Percentiles rank a stretch among this genome's conserved stretches.
Evolutionary conservation across 2,329 filamentous ascomycete species (phyloP).

Genomic region (Trichoderma koningii): DNA sequence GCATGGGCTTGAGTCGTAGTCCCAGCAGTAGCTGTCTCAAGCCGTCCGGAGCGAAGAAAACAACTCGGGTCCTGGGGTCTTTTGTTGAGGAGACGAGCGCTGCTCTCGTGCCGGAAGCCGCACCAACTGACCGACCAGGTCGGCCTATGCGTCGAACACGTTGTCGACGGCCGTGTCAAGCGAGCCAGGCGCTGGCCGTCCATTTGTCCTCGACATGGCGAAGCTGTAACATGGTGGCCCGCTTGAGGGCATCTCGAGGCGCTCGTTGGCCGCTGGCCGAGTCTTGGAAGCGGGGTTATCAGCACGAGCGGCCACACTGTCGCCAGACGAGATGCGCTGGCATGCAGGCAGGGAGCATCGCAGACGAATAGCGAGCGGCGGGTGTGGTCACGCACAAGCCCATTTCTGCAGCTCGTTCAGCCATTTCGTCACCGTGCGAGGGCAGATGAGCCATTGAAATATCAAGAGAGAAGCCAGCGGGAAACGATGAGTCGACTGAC

Average conservation of each 20-base stretch:
- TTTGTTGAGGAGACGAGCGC: conserved; percentile 3
- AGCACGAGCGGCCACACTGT: conserved; percentile 23
- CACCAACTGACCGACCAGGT: conserved; percentile 22
- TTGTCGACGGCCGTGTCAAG: conserved; percentile 21
- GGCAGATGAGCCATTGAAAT: conserved; percentile 20
- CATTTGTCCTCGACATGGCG: conserved; percentile 8
- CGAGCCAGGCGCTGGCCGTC: conserved; percentile 20
- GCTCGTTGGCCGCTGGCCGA: conserved; percentile 21
- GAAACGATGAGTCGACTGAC: conserved; percentile 1
- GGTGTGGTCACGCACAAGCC: conserved; percentile 24
- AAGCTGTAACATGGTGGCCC: conserved; percentile 27
- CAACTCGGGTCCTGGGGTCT: conserved; percentile 13
- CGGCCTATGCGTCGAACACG: conserved; percentile 25
- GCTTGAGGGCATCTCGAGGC: conserved; percentile 19
- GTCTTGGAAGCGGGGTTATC: conserved; percentile 24
- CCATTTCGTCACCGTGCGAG: conserved; percentile 22
- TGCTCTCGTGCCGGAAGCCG: conserved; percentile 17
- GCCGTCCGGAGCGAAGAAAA: conserved; percentile 18
- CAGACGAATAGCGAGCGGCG: conserved; percentile 24
- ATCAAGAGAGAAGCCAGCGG: conserved; percentile 4
- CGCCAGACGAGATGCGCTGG: conserved; percentile 27
- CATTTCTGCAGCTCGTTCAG: conserved; percentile 19
- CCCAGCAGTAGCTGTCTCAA: conserved; percentile 2
- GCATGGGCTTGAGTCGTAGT: neutral
- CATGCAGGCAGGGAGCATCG: conserved; percentile 27